phyloP scores from a whole-genome alignment of 345 rosid species.

The Boechera stricta region DNA sequence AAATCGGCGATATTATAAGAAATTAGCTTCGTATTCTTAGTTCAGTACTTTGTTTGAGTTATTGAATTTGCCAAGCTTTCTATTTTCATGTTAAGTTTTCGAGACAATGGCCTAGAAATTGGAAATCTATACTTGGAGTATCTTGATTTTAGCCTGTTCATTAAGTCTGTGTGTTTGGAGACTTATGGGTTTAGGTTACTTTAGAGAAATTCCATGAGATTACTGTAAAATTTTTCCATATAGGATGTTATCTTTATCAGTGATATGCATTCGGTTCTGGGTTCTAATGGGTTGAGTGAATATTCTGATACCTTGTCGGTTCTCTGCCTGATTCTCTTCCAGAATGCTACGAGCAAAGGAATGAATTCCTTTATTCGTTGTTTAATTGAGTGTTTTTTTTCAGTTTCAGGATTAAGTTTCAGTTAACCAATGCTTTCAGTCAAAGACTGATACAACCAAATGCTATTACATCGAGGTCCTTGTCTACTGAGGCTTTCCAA shows the following conservation, averaged over 20 bases:
- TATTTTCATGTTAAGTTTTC: slow-evolving; percentile 11
- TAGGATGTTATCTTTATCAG: not conserved
- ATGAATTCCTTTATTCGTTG: not conserved
- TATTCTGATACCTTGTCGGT: not conserved
- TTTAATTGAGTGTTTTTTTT: slow-evolving; percentile 4
- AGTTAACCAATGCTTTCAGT: slow-evolving; percentile 42
- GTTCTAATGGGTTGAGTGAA: not conserved
- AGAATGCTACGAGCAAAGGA: not conserved
- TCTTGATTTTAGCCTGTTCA: not conserved
- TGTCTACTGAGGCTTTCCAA: slow-evolving; percentile 61
- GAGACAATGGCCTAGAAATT: slow-evolving; percentile 1
- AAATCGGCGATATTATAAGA: not conserved
- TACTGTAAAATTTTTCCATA: not conserved
- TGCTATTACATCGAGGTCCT: slow-evolving; percentile 56
- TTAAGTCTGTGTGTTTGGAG: not conserved
- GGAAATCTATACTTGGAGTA: not conserved
- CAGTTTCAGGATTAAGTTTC: slow-evolving; percentile 58
- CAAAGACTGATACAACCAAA: slow-evolving; percentile 46
- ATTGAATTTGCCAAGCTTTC: slow-evolving; percentile 1
- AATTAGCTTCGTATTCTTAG: not conserved
- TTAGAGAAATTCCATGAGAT: not conserved
- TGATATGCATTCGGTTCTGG: not conserved
- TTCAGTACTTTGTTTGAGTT: slow-evolving; percentile 4
- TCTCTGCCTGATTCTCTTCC: not conserved
- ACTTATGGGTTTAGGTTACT: slow-evolving; percentile 5